phyloP scores from a whole-genome alignment of 371 early-diverging fungal genomes.

The Capniomyces stellatus region DNA sequence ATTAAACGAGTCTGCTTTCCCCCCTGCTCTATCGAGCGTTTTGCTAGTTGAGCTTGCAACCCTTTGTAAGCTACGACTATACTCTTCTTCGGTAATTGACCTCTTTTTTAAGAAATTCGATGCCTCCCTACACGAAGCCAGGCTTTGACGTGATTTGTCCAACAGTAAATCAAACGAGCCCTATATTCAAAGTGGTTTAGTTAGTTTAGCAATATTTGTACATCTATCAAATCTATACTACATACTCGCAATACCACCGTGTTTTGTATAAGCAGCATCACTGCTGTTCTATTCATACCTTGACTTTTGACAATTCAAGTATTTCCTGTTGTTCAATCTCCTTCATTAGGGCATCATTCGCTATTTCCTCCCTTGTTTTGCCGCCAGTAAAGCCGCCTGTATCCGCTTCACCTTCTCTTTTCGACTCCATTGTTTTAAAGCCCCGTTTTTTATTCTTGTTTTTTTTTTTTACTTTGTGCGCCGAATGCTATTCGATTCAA shows the following conservation, averaged over 20 bases:
- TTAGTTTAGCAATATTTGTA: not conserved
- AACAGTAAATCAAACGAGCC: conserved; percentile 20
- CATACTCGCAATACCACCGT: too few relatives aligned
- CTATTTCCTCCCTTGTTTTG: too few relatives aligned
- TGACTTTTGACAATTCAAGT: conserved; percentile 21
- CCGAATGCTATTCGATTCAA: too few relatives aligned
- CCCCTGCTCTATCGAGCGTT: conserved; percentile 11
- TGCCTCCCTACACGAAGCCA: conserved; percentile 19
- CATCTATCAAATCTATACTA: too few relatives aligned
- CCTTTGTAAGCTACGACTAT: conserved; percentile 17
- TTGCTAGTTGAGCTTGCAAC: conserved; percentile 13
- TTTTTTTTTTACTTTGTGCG: too few relatives aligned
- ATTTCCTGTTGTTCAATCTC: not conserved
- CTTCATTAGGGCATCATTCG: not conserved
- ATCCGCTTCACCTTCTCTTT: too few relatives aligned
- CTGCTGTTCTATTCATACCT: conserved; percentile 6
- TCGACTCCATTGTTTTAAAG: too few relatives aligned
- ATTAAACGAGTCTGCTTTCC: conserved; percentile 3
- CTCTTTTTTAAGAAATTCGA: conserved; percentile 18
- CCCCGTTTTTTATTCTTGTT: too few relatives aligned
- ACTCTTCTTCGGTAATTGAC: conserved; percentile 20
- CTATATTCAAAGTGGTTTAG: conserved; percentile 2
- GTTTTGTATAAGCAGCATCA: too few relatives aligned
- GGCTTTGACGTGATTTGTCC: conserved; percentile 21
- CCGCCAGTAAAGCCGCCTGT: too few relatives aligned